Evolutionary conservation across 371 early-diverging fungal species (phyloP), one percentile per base, ranked within the genome.

Genomic region (Funneliformis caledonium): DNA sequence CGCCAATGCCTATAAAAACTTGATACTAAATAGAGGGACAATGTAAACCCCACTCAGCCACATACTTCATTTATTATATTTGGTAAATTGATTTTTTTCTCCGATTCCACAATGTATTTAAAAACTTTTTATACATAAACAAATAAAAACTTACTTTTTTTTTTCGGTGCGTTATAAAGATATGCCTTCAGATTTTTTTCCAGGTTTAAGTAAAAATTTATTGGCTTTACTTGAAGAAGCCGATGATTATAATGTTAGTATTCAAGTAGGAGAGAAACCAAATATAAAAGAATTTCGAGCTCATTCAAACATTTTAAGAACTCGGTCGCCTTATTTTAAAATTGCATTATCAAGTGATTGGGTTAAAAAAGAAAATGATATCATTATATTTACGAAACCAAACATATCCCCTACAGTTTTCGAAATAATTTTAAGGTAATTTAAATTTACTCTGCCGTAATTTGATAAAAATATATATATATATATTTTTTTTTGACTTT

Each of bases 261-360:
- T 73, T 50, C 50, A 73, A 73, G 48, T 73, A 33, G 73, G 56
- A 73, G 56, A 73, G 31, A n/a, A 47, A 33, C 56, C 11, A 14
- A 16, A 50, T 31, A 33, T 42, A 19, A 31, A 50, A 50, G 37
- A 48, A 42, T 72, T 47, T 47, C 37, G 47, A 12, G 45, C 72
- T 16, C 73, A 73, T 73, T 52, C 56, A 7, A 73, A 48, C n/a
- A 50, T 73, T 12, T 73, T 73, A 50, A 47, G 42, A 31, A 10
- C 45, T 56, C 56, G 56, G 10, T 73, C 73, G 2, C 48, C 73
- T 26, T 73, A 73, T 56, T 73, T 73, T 50, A 47, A 37, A 52
- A 73, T 22, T n/a, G n/a, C 45, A 10, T n/a, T 73, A 26, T 22
- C 73, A 43, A 50, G 26, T 48, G 45, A 43, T 50, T 72, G 72